Conservation (phyloP, 2,329 filamentous ascomycete species). For the Pseudogymnoascus sp. region DNA sequence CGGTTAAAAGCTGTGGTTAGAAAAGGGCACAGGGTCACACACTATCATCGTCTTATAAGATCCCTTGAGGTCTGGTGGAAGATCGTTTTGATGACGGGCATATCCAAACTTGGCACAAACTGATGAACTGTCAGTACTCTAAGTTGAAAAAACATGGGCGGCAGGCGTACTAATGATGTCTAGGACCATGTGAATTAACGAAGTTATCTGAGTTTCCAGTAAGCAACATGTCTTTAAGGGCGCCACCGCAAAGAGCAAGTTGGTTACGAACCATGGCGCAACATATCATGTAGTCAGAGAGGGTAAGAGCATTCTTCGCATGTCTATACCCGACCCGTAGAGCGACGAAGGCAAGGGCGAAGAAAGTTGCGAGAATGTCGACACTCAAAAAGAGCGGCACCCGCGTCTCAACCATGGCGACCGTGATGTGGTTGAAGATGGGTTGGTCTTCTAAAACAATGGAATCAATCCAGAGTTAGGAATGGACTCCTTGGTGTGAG, state of each 20-base stretch:
- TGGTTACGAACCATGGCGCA: background rate
- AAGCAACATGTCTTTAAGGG: background rate
- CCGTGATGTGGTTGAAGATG: background rate
- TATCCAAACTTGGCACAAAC: background rate
- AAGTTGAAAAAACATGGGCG: background rate
- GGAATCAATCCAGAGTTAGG: background rate
- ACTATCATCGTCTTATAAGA: conserved; percentile 2
- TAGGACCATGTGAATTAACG: background rate
- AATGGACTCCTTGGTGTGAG: background rate
- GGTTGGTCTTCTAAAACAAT: background rate
- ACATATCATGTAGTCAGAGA: conserved; percentile 3
- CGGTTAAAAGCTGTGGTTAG: background rate
- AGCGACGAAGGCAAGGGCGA: background rate
- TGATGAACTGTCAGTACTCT: background rate
- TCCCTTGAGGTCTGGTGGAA: background rate
- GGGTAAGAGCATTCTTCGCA: background rate
- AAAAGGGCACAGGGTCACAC: background rate
- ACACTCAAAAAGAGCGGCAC: conserved; percentile 2
- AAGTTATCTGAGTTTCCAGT: background rate
- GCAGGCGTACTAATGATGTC: background rate
- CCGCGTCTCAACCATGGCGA: background rate
- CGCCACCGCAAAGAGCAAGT: background rate
- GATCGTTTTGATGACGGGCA: background rate
- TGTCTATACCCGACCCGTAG: background rate
- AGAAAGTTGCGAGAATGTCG: background rate